phyloP scores from a whole-genome alignment of 225 moss, liverwort and hornwort species.

The Asterella californica region DNA sequence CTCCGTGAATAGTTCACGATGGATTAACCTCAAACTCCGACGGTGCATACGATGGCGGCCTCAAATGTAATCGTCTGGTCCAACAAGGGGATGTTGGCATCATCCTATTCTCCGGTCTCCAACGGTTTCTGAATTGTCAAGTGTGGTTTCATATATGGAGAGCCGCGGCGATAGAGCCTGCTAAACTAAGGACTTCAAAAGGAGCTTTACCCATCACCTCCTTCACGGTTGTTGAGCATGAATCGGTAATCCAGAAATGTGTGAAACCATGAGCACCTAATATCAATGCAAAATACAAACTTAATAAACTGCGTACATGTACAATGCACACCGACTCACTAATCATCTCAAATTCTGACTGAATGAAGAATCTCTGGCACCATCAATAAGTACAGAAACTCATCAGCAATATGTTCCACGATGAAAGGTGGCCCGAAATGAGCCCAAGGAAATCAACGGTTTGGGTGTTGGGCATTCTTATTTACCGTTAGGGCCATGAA shows the following conservation, averaged over 20 bases:
- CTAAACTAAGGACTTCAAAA: constrained; percentile 90
- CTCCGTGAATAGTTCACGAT: background rate
- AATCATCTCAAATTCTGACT: background rate
- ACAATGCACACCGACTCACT: background rate
- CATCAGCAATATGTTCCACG: background rate
- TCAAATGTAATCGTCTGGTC: background rate
- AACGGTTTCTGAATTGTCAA: background rate
- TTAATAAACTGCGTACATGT: background rate
- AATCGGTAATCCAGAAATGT: constrained; percentile 90
- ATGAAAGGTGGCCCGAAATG: background rate
- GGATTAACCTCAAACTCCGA: background rate
- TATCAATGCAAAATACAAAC: background rate
- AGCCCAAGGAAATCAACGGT: background rate
- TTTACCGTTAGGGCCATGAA: constrained; percentile 36
- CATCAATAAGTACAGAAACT: background rate
- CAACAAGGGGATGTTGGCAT: background rate
- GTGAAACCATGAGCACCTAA: constrained; percentile 60
- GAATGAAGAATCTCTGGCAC: background rate
- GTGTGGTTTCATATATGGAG: constrained; percentile 59
- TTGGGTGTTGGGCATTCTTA: background rate
- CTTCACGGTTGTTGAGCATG: constrained; percentile 81
- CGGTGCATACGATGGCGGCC: background rate
- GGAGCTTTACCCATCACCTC: constrained; percentile 74
- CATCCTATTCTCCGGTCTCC: background rate
- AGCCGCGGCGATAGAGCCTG: constrained; percentile 91